Evolutionary conservation across 306 rosid genomes (phyloP).

Genomic region (Casuarina equisetifolia): DNA sequence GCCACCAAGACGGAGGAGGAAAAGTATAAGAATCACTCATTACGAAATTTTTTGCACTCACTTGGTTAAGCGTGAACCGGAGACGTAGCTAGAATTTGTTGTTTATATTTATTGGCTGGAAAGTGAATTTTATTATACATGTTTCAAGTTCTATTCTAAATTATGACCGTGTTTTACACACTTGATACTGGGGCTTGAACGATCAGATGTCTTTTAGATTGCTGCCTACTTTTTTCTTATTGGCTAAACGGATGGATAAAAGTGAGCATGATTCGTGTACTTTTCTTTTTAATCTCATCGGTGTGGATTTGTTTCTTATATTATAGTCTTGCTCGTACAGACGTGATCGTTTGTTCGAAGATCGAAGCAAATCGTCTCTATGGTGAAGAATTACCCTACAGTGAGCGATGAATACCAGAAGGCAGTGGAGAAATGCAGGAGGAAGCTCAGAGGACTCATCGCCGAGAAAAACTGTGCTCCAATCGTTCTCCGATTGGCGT

Average conservation of each 20-base stretch:
- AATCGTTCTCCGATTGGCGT: constrained; percentile 64
- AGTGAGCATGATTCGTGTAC: background rate
- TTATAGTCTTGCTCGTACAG: background rate
- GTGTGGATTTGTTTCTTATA: background rate
- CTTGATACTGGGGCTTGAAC: background rate
- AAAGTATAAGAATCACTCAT: background rate
- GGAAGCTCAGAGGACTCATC: constrained; percentile 58
- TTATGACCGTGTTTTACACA: background rate
- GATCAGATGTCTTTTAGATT: background rate
- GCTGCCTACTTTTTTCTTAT: background rate
- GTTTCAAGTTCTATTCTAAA: background rate
- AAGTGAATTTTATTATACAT: too few relatives aligned
- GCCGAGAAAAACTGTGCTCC: constrained; percentile 67
- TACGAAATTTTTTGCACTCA: too few relatives aligned
- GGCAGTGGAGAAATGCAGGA: constrained; percentile 55
- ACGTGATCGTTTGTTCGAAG: background rate
- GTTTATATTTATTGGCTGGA: too few relatives aligned
- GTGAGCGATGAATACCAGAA: constrained; percentile 52
- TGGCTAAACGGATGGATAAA: background rate
- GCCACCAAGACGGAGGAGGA: background rate
- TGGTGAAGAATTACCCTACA: constrained; percentile 53
- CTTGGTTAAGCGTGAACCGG: too few relatives aligned
- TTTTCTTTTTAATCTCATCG: background rate
- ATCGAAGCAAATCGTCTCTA: background rate
- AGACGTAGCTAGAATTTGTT: too few relatives aligned